phyloP scores from a whole-genome alignment of 306 rosid species.

The Notholithocarpus densiflorus region DNA sequence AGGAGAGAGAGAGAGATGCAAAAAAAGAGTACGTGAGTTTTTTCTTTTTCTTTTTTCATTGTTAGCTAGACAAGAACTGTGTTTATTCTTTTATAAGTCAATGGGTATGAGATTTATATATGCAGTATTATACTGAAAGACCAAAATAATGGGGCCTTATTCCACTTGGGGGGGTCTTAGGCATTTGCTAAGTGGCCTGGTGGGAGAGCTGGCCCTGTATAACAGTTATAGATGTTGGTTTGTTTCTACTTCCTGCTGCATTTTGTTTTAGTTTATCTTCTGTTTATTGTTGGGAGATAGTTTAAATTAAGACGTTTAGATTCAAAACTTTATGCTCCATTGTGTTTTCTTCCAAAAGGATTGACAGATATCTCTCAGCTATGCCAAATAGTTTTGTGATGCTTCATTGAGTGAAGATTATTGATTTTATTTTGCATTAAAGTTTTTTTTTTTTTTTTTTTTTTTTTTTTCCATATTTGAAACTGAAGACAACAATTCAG shows the following conservation, averaged over 20 bases:
- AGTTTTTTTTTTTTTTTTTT: not conserved
- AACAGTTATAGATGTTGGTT: not conserved
- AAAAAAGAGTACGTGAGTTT: too few species aligned
- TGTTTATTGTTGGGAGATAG: not conserved
- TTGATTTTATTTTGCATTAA: not conserved
- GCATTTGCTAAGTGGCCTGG: too few species aligned
- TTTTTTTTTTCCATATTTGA: not conserved
- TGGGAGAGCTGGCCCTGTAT: not conserved
- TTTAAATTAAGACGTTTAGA: not conserved
- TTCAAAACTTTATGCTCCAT: not conserved
- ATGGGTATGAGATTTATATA: too few species aligned
- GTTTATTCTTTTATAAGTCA: too few species aligned
- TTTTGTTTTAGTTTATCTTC: not conserved
- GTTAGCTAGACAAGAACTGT: too few species aligned
- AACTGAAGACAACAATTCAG: not conserved
- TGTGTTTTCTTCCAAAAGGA: not conserved
- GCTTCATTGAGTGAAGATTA: not conserved
- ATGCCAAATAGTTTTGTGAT: not conserved
- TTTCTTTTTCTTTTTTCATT: too few species aligned
- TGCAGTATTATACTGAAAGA: too few species aligned
- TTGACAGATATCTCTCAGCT: not conserved
- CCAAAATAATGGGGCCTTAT: too few species aligned
- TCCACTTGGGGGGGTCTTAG: too few species aligned
- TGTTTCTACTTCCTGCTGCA: not conserved
- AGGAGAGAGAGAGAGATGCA: too few species aligned